Evolutionary conservation across 2,329 filamentous ascomycete species (phyloP), one percentile per base, ranked within the genome.

Genomic region (Pseudogymnoascus sp.): DNA sequence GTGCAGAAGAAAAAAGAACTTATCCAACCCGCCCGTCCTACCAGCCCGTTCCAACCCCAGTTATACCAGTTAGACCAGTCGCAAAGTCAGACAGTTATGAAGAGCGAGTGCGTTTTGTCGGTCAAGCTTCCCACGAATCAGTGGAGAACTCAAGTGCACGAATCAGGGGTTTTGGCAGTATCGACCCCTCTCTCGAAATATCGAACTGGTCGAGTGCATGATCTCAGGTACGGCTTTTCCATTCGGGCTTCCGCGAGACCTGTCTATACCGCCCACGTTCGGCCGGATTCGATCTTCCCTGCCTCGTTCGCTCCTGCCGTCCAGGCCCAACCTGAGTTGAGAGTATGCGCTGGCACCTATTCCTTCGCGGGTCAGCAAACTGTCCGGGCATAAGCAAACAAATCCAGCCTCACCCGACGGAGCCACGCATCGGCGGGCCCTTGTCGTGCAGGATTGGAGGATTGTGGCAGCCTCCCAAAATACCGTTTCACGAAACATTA

Each of bases 81-180:
- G 7, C 37, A 18, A 14, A 50, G 44, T 50, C 7, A 50, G 23
- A 50, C 14, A 50, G 44, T 50, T 50, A 28, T 50, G 44, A 8
- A 50, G 12, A 28, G 14, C 25, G 44, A 28, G 44, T 31, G 28
- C 44, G 21, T 50, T 50, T 50, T 50, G 44, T 50, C 44, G 44
- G 44, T 50, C 44, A 50, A 50, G 44, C 44, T 53, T 44, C 23
- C 42, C 44, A 53, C 44, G 44, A 53, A 53, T 53, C 44, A 53
- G 44, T 53, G 23, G 23, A 28, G 42, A 53, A 53, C 23, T 53
- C 6, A 16, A 16, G 37, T 40, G 23, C 44, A 53, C 44, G 44
- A 53, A 53, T 53, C 44, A 53, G 44, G 44, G 44, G 44, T 53
- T 53, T 53, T 21, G 21, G 3, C 31, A 12, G 31, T 44, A 10